These are phyloP conservation scores for Elongisporangium undulatum DNA, from an alignment of 352 stramenopile genomes.

Conservation along the genomic window DNA sequence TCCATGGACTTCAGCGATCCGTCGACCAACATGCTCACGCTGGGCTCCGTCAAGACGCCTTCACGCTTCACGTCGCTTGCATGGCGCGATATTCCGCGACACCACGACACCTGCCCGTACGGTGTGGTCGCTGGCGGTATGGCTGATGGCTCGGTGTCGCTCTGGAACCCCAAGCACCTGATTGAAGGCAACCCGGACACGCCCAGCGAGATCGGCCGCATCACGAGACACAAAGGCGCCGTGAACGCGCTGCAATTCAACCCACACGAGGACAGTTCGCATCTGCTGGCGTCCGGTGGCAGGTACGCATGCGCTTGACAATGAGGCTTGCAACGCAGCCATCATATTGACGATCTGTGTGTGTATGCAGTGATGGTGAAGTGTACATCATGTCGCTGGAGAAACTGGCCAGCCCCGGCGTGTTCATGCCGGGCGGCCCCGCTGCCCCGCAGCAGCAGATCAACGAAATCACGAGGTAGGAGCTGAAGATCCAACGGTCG, in stretches of 20 bases:
- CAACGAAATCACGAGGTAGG: constrained; percentile 80
- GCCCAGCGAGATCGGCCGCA: constrained; percentile 65
- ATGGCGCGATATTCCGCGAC: constrained; percentile 87
- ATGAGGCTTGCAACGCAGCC: background rate
- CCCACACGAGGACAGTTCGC: constrained; percentile 88
- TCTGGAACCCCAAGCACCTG: constrained; percentile 94
- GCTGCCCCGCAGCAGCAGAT: constrained; percentile 54
- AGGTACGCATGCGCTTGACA: constrained; percentile 16
- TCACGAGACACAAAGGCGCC: constrained; percentile 83
- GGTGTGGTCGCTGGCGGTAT: constrained; percentile 96
- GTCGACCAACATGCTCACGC: constrained; percentile 57
- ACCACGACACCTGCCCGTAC: constrained; percentile 73
- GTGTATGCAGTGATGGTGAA: constrained; percentile 79
- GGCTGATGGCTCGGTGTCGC: constrained; percentile 94
- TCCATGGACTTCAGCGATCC: constrained; percentile 88
- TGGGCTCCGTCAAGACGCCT: constrained; percentile 88
- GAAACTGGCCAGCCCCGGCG: constrained; percentile 82
- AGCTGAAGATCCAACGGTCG: background rate
- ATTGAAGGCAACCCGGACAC: constrained; percentile 48
- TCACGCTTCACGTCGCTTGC: constrained; percentile 92
- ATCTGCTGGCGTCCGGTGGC: constrained; percentile 92
- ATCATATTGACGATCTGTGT: background rate
- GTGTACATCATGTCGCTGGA: constrained; percentile 95
- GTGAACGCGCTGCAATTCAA: constrained; percentile 96
- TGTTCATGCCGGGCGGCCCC: constrained; percentile 86